These are phyloP conservation scores for Cercis canadensis DNA, from an alignment of 306 rosid species.

Conservation along the genomic window DNA sequence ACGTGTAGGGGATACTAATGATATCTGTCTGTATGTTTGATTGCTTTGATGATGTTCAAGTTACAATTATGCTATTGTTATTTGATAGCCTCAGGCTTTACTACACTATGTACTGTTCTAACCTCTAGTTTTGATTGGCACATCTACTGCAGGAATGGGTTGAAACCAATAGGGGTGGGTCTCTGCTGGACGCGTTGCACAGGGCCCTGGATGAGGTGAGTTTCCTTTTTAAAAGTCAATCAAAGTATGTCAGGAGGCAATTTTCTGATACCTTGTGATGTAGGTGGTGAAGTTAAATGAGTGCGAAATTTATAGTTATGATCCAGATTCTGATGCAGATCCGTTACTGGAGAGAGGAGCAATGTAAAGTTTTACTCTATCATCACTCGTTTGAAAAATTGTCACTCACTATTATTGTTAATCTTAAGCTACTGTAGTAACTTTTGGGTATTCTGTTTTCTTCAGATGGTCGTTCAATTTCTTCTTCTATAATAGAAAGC, in stretches of 20 bases:
- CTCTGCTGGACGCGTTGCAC: slow-evolving; percentile 72
- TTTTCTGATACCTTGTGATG: slow-evolving; percentile 45
- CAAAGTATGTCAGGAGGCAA: slow-evolving; percentile 35
- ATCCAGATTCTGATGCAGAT: slow-evolving; percentile 83
- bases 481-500: slow-evolving; percentile 90
- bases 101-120: neutral
- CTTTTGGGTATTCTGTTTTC: slow-evolving; percentile 24
- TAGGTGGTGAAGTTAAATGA: slow-evolving; percentile 83
- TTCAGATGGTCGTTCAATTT: slow-evolving; percentile 93
- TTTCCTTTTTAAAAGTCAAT: slow-evolving; percentile 34
- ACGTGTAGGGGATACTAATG: neutral
- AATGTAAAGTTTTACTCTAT: slow-evolving; percentile 54
- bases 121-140: slow-evolving; percentile 37
- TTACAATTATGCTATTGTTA: neutral
- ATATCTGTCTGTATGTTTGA: neutral
- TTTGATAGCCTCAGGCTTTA: neutral
- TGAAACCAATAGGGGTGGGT: slow-evolving; percentile 74
- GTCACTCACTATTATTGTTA: neutral
- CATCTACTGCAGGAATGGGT: slow-evolving; percentile 78
- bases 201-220: slow-evolving; percentile 92
- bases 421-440: slow-evolving; percentile 19
- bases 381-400: neutral
- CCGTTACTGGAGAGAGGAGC: slow-evolving; percentile 83
- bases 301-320: slow-evolving; percentile 84
- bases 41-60: slow-evolving; percentile 8